Percentiles rank a stretch among this genome's conserved stretches.
Evolutionary conservation across 2,329 filamentous ascomycete genomes (phyloP).

Genomic region (Trichoderma breve): DNA sequence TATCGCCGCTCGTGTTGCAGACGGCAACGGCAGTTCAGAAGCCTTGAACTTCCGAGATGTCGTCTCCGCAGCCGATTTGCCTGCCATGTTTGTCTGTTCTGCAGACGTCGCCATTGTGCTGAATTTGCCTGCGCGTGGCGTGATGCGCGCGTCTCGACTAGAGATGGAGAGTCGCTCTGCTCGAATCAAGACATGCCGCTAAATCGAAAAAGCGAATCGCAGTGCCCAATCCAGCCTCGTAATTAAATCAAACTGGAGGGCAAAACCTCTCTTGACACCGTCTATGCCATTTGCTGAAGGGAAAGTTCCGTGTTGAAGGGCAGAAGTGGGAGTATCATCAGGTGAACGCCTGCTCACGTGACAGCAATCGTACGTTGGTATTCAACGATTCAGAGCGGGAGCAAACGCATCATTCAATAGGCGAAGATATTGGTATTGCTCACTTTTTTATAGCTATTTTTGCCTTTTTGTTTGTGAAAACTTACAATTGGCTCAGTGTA

Average conservation of each 20-base stretch:
- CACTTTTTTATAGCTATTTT: too few relatives aligned
- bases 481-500: background rate
- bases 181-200: slow-evolving; percentile 11
- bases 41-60: slow-evolving; percentile 60
- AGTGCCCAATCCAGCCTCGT: background rate
- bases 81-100: slow-evolving; percentile 25
- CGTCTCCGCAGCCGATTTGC: slow-evolving; percentile 20
- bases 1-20: slow-evolving; percentile 69
- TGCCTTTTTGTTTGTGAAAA: background rate
- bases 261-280: background rate
- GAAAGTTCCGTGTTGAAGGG: slow-evolving; percentile 4
- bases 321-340: slow-evolving; percentile 7
- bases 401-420: background rate
- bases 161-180: background rate
- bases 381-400: background rate
- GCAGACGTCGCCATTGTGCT: slow-evolving; percentile 30
- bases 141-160: slow-evolving; percentile 13
- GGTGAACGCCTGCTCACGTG: slow-evolving; percentile 21
- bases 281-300: background rate
- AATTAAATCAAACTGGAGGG: background rate
- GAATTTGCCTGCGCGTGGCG: slow-evolving; percentile 8
- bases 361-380: background rate
- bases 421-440: background rate
- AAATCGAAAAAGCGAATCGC: background rate
- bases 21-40: slow-evolving; percentile 71